Conservation (phyloP, 257 asterid species). For the Coffea eugenioides region DNA sequence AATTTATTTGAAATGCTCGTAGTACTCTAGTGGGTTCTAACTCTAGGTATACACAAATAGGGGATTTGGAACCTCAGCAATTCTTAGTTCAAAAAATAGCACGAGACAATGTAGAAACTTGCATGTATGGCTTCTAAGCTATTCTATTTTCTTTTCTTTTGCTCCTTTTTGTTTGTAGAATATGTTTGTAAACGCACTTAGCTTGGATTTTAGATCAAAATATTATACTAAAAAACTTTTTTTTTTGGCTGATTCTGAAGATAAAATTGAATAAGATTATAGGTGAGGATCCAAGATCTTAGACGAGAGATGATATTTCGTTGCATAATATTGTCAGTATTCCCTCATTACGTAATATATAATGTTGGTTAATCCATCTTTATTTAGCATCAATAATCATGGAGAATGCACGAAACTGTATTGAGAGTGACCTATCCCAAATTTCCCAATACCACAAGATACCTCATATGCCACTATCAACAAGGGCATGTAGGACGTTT, state of each 20-base stretch:
- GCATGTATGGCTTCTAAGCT: not conserved
- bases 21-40: too few relatives aligned
- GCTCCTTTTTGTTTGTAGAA: not conserved
- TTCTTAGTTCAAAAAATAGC: too few relatives aligned
- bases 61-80: too few relatives aligned
- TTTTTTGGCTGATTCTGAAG: not conserved
- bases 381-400: not conserved
- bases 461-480: slow-evolving; percentile 13
- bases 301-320: not conserved
- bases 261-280: not conserved
- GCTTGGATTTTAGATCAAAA: not conserved
- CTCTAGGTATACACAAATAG: too few relatives aligned
- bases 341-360: not conserved
- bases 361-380: slow-evolving; percentile 16
- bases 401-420: not conserved
- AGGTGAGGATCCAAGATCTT: not conserved
- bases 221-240: not conserved
- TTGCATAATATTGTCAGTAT: not conserved
- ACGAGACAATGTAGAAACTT: too few relatives aligned
- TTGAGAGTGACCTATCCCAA: slow-evolving; percentile 32
- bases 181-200: not conserved
- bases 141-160: not conserved
- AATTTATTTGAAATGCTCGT: too few relatives aligned
- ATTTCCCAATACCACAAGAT: not conserved
- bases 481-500: not conserved